Base-by-base conservation (phyloP, 805 yeast genomes). In the Priceomyces melissophilus region DNA sequence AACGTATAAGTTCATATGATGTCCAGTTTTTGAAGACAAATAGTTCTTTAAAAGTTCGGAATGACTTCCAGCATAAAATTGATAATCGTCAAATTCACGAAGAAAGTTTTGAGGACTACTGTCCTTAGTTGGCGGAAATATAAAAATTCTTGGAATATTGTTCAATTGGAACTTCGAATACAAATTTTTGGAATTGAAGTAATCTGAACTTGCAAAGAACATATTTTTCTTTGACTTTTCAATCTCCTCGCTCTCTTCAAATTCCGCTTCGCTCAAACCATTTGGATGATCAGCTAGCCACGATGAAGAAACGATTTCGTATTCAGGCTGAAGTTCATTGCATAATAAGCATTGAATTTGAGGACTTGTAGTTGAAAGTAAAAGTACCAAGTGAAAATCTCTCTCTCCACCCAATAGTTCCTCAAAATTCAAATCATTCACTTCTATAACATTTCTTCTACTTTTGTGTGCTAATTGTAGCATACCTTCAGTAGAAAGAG, bases 291-390 rank as follows among this genome's bases (percentile, higher is more conserved):
- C 81, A 30, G 70, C 56, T 41, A 65, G 56, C 63, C 73, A 75
- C 16, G 90, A 81, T 37, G 67, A 53, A 6, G 87, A 95, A 31
- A 88, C 61, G 32, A 63, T 55, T 12, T 75, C 75, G 53, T 61
- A 86, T 32, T 75, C 76, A 2, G 96, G 95, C 17, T 74, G 79
- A 51, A 85, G 75, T 32, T 81, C 79, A 8, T 66, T 51, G 73
- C 99, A 93, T 38, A 86, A 68, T 1, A 69, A 67, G 67, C 99
- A 93, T 10, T 86, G 87, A 55, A 90, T 76, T 45, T 78, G 78
- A 1, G 87, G 73, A 37, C 81, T 74, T 8, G 82, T 76, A 2
- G 97, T 88, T 0, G 96, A 85, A 45, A 91, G 64, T 41, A 83
- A 71, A 26, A 81, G 53, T 10, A 85, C 71, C n/a, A 86, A 55